Evolutionary conservation across 192 early-diverging fungal genomes (phyloP), one percentile per base, ranked within the genome.

Genomic region (Backusella liffmaniae): DNA sequence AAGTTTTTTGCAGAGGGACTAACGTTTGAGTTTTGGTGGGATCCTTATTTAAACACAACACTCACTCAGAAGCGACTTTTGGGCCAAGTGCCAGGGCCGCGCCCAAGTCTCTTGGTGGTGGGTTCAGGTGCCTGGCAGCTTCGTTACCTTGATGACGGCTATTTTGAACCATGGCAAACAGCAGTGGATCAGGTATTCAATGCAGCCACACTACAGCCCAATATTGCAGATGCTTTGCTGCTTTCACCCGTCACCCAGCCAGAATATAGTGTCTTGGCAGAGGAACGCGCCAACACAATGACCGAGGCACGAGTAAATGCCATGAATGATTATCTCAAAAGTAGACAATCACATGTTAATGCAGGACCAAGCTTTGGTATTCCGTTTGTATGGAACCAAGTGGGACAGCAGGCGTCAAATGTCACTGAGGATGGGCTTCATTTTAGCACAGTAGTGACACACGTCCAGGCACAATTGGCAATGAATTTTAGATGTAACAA

Each of bases 341-440:
- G 66, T 6, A 78, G 76, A 65, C n/a, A 59, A 16, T 32, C 36
- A 7, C 23, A 75, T 0, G 23, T 16, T 4, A 16, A 26, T 6
- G 46, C 62, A 6, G 70, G 72, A 10, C 73, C 21, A 67, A 67
- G 78, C 1, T 75, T 90, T 66, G 77, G 82, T 1, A 73, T 92
- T 34, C 84, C 89, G 16, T 78, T 79, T 46, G 82, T 80, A 30
- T 92, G 90, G 90, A 80, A 80, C 35, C 62, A 69, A 21, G 68
- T 76, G 21, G 81, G 79, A 21, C 13, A 9, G 2, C n/a, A 39
- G 10, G 80, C 81, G 5, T 53, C 74, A 1, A 76, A 66, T 5
- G 78, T 80, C 66, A 91, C 92, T 12, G 41, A 69, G 7, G 94
- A 95, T 75, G 94, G 94, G 3, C 77, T 95, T 59, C 94, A 95